Percentiles rank a stretch among this genome's conserved stretches.
Evolutionary conservation across 2,329 filamentous ascomycete genomes (phyloP).

Genomic region (Podosphaera xanthii): DNA sequence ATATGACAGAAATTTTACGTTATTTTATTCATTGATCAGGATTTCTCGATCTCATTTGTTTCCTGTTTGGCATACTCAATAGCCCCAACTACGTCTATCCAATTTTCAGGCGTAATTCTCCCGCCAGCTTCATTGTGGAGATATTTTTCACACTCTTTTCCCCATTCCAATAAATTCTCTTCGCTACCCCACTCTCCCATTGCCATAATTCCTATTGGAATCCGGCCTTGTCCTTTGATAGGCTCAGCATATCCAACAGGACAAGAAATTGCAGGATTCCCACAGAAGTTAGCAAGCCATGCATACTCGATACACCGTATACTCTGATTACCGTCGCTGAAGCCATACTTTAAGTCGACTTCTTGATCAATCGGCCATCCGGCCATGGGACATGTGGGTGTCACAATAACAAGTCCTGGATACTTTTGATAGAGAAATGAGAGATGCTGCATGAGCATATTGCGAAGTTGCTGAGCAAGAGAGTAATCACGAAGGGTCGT

Average conservation of each 20-base stretch:
- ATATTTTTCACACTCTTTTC: constrained; percentile 31
- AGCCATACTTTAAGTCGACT: constrained; percentile 42
- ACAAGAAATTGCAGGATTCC: constrained; percentile 50
- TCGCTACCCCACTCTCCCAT: constrained; percentile 45
- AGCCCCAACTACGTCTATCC: constrained; percentile 31
- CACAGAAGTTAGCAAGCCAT: constrained; percentile 64
- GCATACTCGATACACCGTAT: constrained; percentile 69
- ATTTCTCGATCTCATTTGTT: not conserved
- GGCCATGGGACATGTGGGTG: constrained; percentile 51
- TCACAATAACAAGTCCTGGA: constrained; percentile 56
- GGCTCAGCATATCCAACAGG: constrained; percentile 46
- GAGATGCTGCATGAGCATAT: constrained; percentile 58
- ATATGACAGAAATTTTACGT: no score
- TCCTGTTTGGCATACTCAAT: constrained; percentile 9
- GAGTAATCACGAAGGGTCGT: constrained; percentile 48
- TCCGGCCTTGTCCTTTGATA: constrained; percentile 25
- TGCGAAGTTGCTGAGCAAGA: constrained; percentile 49
- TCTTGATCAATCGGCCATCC: constrained; percentile 42
- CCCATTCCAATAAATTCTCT: constrained; percentile 38
- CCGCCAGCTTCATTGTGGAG: constrained; percentile 27
- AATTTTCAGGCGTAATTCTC: constrained; percentile 27
- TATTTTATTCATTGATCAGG: not conserved
- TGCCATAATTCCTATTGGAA: constrained; percentile 39
- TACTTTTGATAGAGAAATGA: constrained; percentile 44
- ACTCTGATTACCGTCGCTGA: constrained; percentile 49